Base-by-base conservation (phyloP, 768 basidiomycete genomes). In the Cystoderma amianthinum region DNA sequence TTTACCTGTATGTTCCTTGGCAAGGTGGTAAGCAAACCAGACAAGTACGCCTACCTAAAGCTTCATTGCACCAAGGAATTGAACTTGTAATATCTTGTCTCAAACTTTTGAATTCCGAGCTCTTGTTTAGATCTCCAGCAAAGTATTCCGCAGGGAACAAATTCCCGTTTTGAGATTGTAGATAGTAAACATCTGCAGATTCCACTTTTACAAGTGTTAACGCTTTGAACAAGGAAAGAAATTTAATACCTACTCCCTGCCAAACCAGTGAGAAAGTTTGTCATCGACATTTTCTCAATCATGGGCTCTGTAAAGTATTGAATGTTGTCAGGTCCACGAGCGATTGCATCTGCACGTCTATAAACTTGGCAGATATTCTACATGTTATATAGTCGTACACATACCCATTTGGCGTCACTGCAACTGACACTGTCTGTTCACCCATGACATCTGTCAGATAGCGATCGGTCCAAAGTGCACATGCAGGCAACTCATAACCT, bases 121-220 rank as follows among this genome's bases (percentile, higher is more conserved):
- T 34, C 43, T 62, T 61, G 24, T 58, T 56, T 0, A 18, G 50
- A 35, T 43, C 33, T 42, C 48, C 10, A 15, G 65, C 56, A 48
- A 71, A 74, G 51, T 64, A 69, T 19, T 52, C 50, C 48, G 51
- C 56, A 1, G 78, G 69, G 51, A 76, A 90, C 18, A 95, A 45
- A 57, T 96, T 97, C 6, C 93, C 93, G 55, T 95, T 90, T 58
- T 96, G 92, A 3, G 85, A 88, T 58, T 96, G 93, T 2, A 96
- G 68, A 58, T 95, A 95, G 48, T 69, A 62, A 12, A 84, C 71
- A 32, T 72, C 64, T 5, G 51, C 19, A 25, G 4, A 25, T n/a
- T 42, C 25, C 5, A 24, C 24, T n/a, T 16, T 19, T 28, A 10
- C 35, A 2, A 5, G 7, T 6, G 13, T 5, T 9, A 22, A 43